Base-by-base conservation (phyloP, 2,329 filamentous ascomycete genomes). In the Boeremia lycopersici region DNA sequence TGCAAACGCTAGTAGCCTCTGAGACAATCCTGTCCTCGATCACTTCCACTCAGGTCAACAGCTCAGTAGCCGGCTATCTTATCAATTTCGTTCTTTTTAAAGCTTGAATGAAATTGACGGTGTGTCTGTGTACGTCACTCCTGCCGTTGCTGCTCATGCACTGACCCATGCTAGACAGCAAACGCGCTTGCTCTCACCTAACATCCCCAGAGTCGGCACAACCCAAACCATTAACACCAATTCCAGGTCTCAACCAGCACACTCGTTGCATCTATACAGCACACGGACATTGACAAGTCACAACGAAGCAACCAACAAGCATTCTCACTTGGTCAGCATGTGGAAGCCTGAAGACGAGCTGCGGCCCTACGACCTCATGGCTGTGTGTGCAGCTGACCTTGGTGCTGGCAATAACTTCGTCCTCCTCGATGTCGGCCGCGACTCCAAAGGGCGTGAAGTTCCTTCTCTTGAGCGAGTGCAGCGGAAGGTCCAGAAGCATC, bases 381-480 rank as follows among this genome's bases (percentile, higher is more conserved):
- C 33, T 1, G 51, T 58, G 15, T 51, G 59, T 7, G 46, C 46
- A 3, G 42, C 39, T 29, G 63, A 71, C 23, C 31, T 48, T 11
- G 19, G 36, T 6, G 35, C 53, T 11, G 30, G 36, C 9, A 45
- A 17, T 10, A 43, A 42, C 13, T 65, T 61, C 26, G 57, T 70
- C 5, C 41, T 56, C 5, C 57, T 71, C 29, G 57, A 71, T 10
- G 48, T 70, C 25, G 55, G 57, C 10, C 44, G 31, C 30, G 49
- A 63, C 45, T 43, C 55, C 1, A 41, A 53, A 4, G 57, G 59
- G 35, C 17, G 34, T 4, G 8, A 31, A 2, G 48, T 59, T 8
- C 45, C 42, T 2, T 68, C 67, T 11, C 44, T 63, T 6, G 39
- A 54, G 25, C 51, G 55, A 30, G 29, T 68, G 0, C 29, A 19